Evolutionary conservation across 2,329 filamentous ascomycete species (phyloP).

Genomic region (Plectosphaerella sp.): DNA sequence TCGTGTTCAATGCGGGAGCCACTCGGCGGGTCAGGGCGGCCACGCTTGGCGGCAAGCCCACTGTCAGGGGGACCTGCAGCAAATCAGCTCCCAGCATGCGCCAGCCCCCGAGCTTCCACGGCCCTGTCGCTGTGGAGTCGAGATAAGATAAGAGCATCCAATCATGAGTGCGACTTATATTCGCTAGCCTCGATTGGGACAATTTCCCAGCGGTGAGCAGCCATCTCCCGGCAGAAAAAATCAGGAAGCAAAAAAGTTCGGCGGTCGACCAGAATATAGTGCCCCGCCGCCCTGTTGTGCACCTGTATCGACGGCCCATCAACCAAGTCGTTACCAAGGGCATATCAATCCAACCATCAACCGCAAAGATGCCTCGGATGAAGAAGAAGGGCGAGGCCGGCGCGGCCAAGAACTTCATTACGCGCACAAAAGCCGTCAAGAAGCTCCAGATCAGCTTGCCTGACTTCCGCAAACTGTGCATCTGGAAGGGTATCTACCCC

Average conservation of each 20-base stretch:
- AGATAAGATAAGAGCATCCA: background rate
- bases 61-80: background rate
- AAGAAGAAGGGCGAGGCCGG: conserved; percentile 93
- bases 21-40: conserved; percentile 15
- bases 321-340: background rate
- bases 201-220: background rate
- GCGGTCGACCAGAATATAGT: conserved; percentile 1
- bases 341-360: background rate
- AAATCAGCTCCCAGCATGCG: background rate
- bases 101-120: background rate
- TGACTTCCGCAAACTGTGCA: conserved; percentile 96
- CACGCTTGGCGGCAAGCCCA: background rate
- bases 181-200: background rate
- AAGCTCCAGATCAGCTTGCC: conserved; percentile 96
- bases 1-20: conserved; percentile 8
- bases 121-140: background rate
- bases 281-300: background rate
- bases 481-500: conserved; percentile 99
- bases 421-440: conserved; percentile 91
- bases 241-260: conserved; percentile 2
- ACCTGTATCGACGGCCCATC: background rate
- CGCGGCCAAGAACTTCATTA: conserved; percentile 97
- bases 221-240: conserved; percentile 1
- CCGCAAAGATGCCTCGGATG: conserved; percentile 60
- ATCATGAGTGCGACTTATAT: background rate